Evolutionary conservation across 2,329 filamentous ascomycete species (phyloP), one percentile per base, ranked within the genome.

Genomic region (Neonectria faginata): DNA sequence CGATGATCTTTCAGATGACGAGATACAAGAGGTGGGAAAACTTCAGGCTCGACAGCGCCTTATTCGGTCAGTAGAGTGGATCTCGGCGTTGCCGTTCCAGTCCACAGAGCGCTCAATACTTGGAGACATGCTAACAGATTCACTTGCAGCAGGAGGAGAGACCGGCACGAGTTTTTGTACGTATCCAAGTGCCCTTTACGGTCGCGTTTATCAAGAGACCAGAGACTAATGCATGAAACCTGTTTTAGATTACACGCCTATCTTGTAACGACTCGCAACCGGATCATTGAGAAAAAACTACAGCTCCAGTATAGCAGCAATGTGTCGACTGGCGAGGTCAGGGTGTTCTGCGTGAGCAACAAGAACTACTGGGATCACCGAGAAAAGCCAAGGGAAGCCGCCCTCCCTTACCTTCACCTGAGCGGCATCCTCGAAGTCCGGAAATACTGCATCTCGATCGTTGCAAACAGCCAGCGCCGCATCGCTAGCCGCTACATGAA

Each of bases 341-440:
- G 68, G 3, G 76, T 82, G 5, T 84, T 84, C 63, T 84, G 82
- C 54, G 78, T 81, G 10, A 82, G 82, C 69, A 85, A 84, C 65
- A 73, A 56, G 1, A 62, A 77, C 3, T 85, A 85, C 69, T 80
- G 79, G 80, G 65, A 77, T 0, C 41, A 79, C 25, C 77, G 82
- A 3, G 25, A 72, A 0, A 42, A 60, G 3, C 67, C 75, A 1
- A 73, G 47, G 16, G 63, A 68, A 5, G 58, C 47, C 5, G 73
- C 78, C 3, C 61, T 74, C 20, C 77, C 75, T 0, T 72, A 72
- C n/a, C 77, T 85, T 2, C 18, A 70, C 0, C 69, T 84, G 5
- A 84, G 82, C 54, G 82, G 82, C 0, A 82, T 85, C 44, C 14
- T 82, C 0, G 67, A 71, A 3, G 60, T 84, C 0, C 78, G 83